Evolutionary conservation across 345 rosid genomes (phyloP), one percentile per base, ranked within the genome.

Genomic region (Corchorus capsularis): DNA sequence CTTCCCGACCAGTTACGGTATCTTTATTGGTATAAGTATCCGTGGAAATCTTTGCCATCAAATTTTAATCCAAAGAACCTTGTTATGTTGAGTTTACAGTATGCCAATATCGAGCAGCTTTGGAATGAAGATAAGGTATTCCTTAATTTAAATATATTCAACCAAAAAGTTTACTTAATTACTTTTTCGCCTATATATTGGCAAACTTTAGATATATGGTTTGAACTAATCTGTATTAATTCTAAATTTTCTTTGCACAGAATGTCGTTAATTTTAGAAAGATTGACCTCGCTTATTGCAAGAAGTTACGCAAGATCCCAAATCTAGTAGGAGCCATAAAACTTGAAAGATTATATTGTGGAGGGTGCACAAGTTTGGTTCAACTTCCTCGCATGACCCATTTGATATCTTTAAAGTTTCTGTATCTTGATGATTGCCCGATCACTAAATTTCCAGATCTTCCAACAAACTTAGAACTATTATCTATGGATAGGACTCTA

Each of bases 11-110:
- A 82, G 72, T 76, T 83, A 57, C 50, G 84, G 45, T 80, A 55
- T 78, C 79, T 86, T 37, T 45, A 74, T 2, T 83, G 87, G 89
- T 41, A 32, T 45, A 71, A 82, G 39, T 86, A 34, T 55, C 85
- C 87, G 0, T 34, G 57, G n/a, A 77, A 70, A 2, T 77, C 77
- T 35, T 16, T 86, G 41, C 83, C 83, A 46, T 34, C 47, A 5
- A 43, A 68, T 20, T 79, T 78, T 50, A 70, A 74, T 46, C 77
- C 79, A 0, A 69, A 75, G n/a, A 79, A 81, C 17, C 80, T 79
- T 43, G 82, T 83, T 9, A 78, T 77, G 57, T 70, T 83, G 45
- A 67, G 50, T 13, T 32, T 86, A 46, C 54, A 46, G 14, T 3
- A 60, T 19, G 69, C 85, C 74, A 46, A 39, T 12, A 4, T 86